phyloP scores from a whole-genome alignment of 192 early-diverging fungal species.

The Backusella tuberculispora region DNA sequence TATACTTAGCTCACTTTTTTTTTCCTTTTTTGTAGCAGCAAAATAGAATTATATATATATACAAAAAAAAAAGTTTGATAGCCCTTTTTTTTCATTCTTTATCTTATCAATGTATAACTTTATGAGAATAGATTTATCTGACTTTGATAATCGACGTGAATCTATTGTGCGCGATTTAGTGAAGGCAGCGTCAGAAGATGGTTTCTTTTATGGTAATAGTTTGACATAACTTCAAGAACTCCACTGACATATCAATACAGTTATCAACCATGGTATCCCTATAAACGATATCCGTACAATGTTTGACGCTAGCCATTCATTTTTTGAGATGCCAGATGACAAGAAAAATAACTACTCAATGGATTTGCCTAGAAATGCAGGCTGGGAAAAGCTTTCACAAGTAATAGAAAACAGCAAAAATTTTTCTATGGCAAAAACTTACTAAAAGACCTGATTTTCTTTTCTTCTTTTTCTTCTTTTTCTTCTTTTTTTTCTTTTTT shows the following conservation, averaged over 20 bases:
- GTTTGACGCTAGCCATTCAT: conserved; percentile 29
- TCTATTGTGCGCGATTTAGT: conserved; percentile 29
- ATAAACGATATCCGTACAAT: conserved; percentile 24
- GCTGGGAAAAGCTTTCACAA: conserved; percentile 34
- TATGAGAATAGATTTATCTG: conserved; percentile 32
- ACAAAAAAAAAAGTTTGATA: conserved; percentile 15
- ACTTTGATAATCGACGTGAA: conserved; percentile 32
- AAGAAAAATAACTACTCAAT: conserved; percentile 29
- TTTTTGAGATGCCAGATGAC: conserved; percentile 36
- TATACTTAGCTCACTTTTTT: conserved; percentile 15
- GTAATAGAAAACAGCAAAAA: neutral
- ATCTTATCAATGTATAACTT: conserved; percentile 22
- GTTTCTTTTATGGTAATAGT: conserved; percentile 39
- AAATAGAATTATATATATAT: conserved; percentile 16
- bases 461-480: neutral
- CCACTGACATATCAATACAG: conserved; percentile 20
- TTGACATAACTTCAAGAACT: neutral
- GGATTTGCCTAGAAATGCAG: conserved; percentile 34
- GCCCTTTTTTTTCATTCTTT: conserved; percentile 2
- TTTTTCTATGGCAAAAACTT: neutral
- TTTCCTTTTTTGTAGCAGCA: conserved; percentile 9
- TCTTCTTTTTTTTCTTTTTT: neutral
- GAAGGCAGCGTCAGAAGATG: conserved; percentile 29
- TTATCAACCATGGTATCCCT: conserved; percentile 35
- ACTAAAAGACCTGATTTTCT: neutral